Base-by-base conservation (phyloP, 78 protist genomes). In the Dictyostelium citrinum region DNA sequence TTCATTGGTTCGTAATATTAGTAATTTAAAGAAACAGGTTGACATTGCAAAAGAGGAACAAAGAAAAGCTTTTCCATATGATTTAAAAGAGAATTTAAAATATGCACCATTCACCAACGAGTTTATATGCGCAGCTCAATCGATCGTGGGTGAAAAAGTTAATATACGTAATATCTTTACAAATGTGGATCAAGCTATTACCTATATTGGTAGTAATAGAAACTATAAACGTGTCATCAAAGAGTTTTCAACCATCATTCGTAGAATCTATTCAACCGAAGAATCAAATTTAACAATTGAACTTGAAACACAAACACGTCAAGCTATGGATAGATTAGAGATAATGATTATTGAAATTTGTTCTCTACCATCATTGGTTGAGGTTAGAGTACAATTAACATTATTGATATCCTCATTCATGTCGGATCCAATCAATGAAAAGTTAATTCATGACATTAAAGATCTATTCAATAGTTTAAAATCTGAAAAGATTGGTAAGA, bases 21-120 rank as follows among this genome's bases (percentile, higher is more conserved):
- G 55, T 9, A 55, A 68, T 68, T 70, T 88, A 5, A 88, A 78
- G 81, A 88, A 78, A 78, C 93, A 88, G 14, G 85, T 88, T 11
- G 64, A 41, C 12, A 88, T 88, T 33, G 93, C 93, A 1, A 88
- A 88, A 67, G 93, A 88, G 55, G 93, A 88, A 35, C 93, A 88
- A 68, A 78, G 51, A 39, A 76, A 78, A 27, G 39, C 82, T 17
- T 88, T 88, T n/a, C 79, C 93, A 0, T 49, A 55, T 27, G 41
- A 33, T 5, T 67, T 77, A 9, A 10, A 41, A 10, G n/a, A 78
- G 35, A 60, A 41, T 8, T 1, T 46, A 7, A 39, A 78, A 11
- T 70, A 88, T 31, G 93, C 93, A 5, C 93, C 93, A 24, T 41
- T 88, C 29, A 76, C 79, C 74, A 76, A 88, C 14, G 93, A 88